Conservation (phyloP, 345 rosid species). For the Carallia pectinifolia region DNA sequence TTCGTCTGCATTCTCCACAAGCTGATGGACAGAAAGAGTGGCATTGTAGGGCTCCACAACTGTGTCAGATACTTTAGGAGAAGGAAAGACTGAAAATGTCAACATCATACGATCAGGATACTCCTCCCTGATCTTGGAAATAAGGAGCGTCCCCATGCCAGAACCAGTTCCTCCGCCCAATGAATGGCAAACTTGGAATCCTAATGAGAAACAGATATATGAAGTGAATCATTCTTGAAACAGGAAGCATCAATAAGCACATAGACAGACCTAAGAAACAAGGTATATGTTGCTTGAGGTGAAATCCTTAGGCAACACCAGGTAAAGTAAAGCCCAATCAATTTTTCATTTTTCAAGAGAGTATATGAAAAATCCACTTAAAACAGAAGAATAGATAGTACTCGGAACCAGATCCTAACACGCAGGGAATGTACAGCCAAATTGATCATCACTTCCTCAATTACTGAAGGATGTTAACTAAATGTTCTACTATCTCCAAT, state of each 20-base stretch:
- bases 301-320: no score
- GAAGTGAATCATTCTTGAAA: neutral
- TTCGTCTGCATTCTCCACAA: slow-evolving; percentile 26
- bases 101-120: slow-evolving; percentile 31
- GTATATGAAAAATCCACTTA: no score
- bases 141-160: slow-evolving; percentile 32
- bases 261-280: neutral
- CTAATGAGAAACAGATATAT: neutral
- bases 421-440: no score
- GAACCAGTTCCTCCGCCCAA: slow-evolving; percentile 34
- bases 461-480: no score
- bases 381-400: no score
- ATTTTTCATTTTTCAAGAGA: no score
- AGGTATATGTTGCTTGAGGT: no score
- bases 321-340: no score
- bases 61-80: slow-evolving; percentile 29
- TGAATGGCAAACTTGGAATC: slow-evolving; percentile 30
- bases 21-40: slow-evolving; percentile 29
- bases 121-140: slow-evolving; percentile 27
- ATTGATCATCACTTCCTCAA: no score
- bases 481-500: no score
- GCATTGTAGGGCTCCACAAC: slow-evolving; percentile 30
- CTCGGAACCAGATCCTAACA: no score
- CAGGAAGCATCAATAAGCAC: neutral
- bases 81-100: slow-evolving; percentile 29